These are phyloP conservation scores for Pyrus communis DNA, from an alignment of 306 rosid genomes.

Conservation along the genomic window DNA sequence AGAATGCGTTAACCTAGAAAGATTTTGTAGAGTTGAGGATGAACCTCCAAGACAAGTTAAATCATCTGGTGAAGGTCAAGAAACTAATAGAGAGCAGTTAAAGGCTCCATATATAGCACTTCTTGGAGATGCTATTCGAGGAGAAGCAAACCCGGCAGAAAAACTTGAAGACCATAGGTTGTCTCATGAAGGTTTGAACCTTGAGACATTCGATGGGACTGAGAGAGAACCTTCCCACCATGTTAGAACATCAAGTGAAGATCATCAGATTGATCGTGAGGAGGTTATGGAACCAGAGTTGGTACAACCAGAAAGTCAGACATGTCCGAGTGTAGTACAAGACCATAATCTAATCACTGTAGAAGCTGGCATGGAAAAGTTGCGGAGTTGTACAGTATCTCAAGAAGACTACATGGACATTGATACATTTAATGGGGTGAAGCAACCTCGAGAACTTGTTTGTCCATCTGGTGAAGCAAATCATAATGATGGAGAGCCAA, in stretches of 20 bases:
- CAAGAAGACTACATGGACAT: conserved; percentile 22
- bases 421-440: conserved; percentile 13
- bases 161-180: conserved; percentile 15
- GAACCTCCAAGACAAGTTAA: conserved; percentile 19
- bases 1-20: conserved; percentile 19
- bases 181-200: conserved; percentile 27
- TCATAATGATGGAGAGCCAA: conserved; percentile 17
- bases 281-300: conserved; percentile 15
- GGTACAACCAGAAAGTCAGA: conserved; percentile 21
- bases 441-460: conserved; percentile 20
- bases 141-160: conserved; percentile 10
- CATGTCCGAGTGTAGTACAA: conserved; percentile 15
- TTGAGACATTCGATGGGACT: conserved; percentile 14
- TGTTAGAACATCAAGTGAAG: conserved; percentile 14
- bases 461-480: conserved; percentile 23
- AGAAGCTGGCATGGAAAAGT: conserved; percentile 33
- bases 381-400: conserved; percentile 24
- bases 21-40: conserved; percentile 10
- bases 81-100: conserved; percentile 20
- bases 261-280: conserved; percentile 24
- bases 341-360: conserved; percentile 11
- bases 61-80: conserved; percentile 24
- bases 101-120: conserved; percentile 8
- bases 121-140: conserved; percentile 13
- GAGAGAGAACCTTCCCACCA: conserved; percentile 22